Percentiles rank a stretch among this genome's conserved stretches.
phyloP scores from a whole-genome alignment of 1,139 yeast species.

The Candida labiduridarum region DNA sequence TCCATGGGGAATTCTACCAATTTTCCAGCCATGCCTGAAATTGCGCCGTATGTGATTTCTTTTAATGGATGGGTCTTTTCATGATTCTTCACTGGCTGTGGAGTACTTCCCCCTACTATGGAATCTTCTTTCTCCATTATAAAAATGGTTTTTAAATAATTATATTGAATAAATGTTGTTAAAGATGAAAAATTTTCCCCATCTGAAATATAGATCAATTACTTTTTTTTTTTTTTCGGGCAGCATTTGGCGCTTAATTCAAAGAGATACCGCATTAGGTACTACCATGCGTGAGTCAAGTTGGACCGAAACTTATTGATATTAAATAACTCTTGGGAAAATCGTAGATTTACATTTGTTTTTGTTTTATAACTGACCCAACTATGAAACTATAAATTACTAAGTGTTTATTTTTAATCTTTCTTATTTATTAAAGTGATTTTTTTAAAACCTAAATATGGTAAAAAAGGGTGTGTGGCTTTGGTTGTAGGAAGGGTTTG shows the following conservation, averaged over 20 bases:
- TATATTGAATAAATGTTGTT: too few species aligned
- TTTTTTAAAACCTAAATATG: neutral
- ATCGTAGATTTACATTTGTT: too few species aligned
- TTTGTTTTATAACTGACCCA: neutral
- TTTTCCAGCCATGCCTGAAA: constrained; percentile 83
- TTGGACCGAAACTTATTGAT: neutral
- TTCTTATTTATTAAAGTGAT: constrained; percentile 4
- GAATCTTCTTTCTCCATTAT: constrained; percentile 1
- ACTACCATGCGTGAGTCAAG: too few species aligned
- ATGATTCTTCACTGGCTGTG: neutral
- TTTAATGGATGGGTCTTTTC: constrained; percentile 28
- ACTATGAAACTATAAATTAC: constrained; percentile 5
- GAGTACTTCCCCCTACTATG: too few species aligned
- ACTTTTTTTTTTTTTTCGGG: too few species aligned
- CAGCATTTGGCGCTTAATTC: too few species aligned
- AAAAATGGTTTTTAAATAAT: too few species aligned
- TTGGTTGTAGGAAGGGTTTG: neutral
- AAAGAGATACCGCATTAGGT: too few species aligned
- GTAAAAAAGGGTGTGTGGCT: neutral
- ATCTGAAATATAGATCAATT: too few species aligned
- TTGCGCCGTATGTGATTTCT: constrained; percentile 50
- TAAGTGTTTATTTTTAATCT: neutral
- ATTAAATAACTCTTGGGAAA: neutral
- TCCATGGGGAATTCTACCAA: constrained; percentile 90
- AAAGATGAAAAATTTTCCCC: neutral